Conservation (phyloP, 2,329 filamentous ascomycete species). For the Chaetomium sp. region DNA sequence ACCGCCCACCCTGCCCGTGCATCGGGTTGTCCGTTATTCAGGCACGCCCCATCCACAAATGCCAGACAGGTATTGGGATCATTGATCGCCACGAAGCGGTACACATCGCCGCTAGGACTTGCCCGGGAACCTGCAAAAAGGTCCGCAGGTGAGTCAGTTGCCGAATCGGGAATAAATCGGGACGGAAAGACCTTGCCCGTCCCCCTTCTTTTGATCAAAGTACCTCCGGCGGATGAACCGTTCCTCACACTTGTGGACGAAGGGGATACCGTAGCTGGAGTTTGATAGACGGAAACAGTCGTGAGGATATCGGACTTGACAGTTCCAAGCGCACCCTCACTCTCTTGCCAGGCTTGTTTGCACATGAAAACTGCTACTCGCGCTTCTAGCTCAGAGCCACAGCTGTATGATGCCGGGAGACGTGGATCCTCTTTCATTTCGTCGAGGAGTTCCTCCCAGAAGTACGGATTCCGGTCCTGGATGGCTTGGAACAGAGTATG, state of each 20-base stretch:
- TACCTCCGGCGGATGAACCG: no score
- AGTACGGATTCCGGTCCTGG: slow-evolving; percentile 16
- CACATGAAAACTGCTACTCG: slow-evolving; percentile 9
- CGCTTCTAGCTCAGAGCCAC: slow-evolving; percentile 16
- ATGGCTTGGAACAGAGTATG: slow-evolving; percentile 13
- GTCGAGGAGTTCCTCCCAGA: slow-evolving; percentile 17
- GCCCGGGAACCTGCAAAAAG: no score
- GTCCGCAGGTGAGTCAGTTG: no score
- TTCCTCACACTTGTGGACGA: no score
- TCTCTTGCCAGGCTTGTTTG: slow-evolving; percentile 17
- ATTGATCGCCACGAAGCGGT: background rate
- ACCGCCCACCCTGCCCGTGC: slow-evolving; percentile 8
- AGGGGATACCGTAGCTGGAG: no score
- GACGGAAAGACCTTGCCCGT: no score
- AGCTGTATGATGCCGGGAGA: background rate
- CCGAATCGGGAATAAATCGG: no score
- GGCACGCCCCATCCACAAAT: slow-evolving; percentile 4
- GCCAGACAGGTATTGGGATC: background rate
- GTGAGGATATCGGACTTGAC: slow-evolving; percentile 11
- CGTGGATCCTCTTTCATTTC: background rate
- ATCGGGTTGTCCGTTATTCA: slow-evolving; percentile 1
- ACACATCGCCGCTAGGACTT: background rate
- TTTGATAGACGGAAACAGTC: slow-evolving; percentile 4
- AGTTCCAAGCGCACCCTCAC: slow-evolving; percentile 15
- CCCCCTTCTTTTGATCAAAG: no score